Evolutionary conservation across 495 filamentous ascomycete species (phyloP).

Genomic region (Penicillium malachiteum): DNA sequence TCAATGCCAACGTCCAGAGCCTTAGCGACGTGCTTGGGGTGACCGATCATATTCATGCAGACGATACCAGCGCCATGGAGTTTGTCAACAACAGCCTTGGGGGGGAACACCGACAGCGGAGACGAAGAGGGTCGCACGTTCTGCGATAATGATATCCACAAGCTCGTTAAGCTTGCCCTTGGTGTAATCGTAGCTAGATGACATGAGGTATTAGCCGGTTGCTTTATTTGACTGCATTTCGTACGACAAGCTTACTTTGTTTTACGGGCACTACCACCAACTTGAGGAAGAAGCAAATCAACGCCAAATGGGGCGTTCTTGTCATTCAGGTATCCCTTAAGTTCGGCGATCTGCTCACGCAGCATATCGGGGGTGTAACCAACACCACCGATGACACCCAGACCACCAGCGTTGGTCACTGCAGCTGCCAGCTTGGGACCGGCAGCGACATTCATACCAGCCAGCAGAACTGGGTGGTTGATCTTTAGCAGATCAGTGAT

Average conservation of each 20-base stretch:
- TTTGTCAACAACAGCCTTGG: constrained; percentile 80
- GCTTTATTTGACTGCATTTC: neutral
- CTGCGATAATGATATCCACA: constrained; percentile 87
- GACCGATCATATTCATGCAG: constrained; percentile 99
- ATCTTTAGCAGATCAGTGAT: constrained; percentile 95
- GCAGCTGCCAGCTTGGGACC: constrained; percentile 96
- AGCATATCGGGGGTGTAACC: constrained; percentile 98
- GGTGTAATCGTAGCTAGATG: constrained; percentile 92
- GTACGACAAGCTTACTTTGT: constrained; percentile 64
- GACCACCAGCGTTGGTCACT: constrained; percentile 93
- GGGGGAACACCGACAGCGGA: constrained; percentile 94
- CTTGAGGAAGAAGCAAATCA: constrained; percentile 89
- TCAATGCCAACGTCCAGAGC: constrained; percentile 84
- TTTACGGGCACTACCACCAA: constrained; percentile 89
- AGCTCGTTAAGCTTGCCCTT: constrained; percentile 96
- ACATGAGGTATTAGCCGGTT: constrained; percentile 16
- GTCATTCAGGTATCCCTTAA: constrained; percentile 85
- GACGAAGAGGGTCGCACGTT: constrained; percentile 89
- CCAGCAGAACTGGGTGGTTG: constrained; percentile 92
- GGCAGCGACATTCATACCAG: constrained; percentile 98
- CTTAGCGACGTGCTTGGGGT: constrained; percentile 98
- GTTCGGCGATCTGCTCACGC: constrained; percentile 86
- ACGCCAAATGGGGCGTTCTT: constrained; percentile 99
- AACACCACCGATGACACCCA: constrained; percentile 95
- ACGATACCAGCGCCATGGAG: constrained; percentile 84